Percentiles rank a stretch among this genome's conserved stretches.
These are phyloP conservation scores for Trametes cingulata DNA, from an alignment of 768 basidiomycete species.

Conservation along the genomic window DNA sequence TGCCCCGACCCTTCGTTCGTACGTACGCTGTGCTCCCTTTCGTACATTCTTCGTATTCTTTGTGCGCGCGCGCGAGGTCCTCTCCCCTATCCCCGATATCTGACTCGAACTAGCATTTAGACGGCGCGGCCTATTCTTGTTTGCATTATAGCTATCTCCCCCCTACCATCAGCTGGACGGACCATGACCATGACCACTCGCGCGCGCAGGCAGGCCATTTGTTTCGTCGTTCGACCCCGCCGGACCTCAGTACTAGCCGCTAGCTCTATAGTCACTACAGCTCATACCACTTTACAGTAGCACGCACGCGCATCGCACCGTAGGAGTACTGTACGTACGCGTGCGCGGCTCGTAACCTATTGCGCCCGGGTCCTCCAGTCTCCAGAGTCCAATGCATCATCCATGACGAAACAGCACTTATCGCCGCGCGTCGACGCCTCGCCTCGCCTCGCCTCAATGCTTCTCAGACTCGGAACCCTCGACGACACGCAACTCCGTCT, in stretches of 20 bases:
- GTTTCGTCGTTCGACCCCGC: neutral
- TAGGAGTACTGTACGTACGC: neutral
- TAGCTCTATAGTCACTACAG: neutral
- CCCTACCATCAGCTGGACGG: neutral
- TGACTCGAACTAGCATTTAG: slow-evolving; percentile 1
- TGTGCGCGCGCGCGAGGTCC: neutral
- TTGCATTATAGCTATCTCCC: neutral
- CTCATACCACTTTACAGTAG: neutral
- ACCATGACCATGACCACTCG: too few relatives aligned
- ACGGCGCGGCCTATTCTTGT: neutral
- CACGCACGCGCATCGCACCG: too few relatives aligned
- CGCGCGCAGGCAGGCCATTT: neutral
- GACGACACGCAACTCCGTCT: too few relatives aligned
- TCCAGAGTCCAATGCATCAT: neutral
- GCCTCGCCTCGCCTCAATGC: too few relatives aligned
- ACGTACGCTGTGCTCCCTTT: neutral
- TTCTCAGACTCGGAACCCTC: too few relatives aligned
- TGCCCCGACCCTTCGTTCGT: neutral
- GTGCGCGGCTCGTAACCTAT: neutral
- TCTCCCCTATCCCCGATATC: neutral
- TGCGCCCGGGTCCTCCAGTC: neutral
- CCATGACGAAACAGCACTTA: too few relatives aligned
- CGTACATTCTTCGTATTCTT: neutral
- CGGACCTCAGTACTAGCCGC: neutral
- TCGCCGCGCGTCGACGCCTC: too few relatives aligned